These are phyloP conservation scores for Gomphus sp. DNA, from an alignment of 1,284 basidiomycete species.

Conservation along the genomic window DNA sequence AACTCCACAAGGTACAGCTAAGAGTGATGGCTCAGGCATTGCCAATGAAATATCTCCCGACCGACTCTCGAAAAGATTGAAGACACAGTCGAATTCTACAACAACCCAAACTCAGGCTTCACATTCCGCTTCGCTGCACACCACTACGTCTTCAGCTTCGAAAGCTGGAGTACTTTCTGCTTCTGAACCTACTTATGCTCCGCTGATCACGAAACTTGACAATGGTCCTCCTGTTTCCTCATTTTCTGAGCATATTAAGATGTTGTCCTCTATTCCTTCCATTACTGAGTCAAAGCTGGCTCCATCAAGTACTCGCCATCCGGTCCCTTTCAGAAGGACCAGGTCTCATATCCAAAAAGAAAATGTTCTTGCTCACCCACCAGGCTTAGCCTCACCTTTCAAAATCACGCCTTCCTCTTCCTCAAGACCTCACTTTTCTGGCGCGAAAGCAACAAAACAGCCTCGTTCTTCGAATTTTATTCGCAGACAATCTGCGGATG, in stretches of 20 bases:
- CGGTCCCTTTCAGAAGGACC: background rate
- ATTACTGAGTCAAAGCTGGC: background rate
- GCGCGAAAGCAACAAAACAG: background rate
- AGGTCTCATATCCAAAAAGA: slow-evolving; percentile 9
- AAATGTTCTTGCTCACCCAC: background rate
- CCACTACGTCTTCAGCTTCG: background rate
- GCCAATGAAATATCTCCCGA: no score
- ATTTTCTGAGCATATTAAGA: background rate
- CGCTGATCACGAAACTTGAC: background rate
- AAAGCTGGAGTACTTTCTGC: background rate
- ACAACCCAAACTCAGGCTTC: background rate
- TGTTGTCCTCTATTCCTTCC: background rate
- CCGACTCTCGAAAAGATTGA: background rate
- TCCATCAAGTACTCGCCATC: background rate
- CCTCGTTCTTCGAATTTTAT: background rate
- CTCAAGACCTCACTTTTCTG: background rate
- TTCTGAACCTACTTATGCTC: background rate
- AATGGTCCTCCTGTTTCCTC: background rate
- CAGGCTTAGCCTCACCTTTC: background rate
- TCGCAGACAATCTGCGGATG: slow-evolving; percentile 8
- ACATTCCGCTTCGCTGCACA: background rate
- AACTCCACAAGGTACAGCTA: background rate
- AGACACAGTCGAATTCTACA: background rate
- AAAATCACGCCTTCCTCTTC: background rate
- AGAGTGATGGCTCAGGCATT: background rate